A percentile compares a stretch with the other conserved stretches of the same genome.
Evolutionary conservation across 148 eudicot species (phyloP).

Genomic region (Rhododendron henanense): DNA sequence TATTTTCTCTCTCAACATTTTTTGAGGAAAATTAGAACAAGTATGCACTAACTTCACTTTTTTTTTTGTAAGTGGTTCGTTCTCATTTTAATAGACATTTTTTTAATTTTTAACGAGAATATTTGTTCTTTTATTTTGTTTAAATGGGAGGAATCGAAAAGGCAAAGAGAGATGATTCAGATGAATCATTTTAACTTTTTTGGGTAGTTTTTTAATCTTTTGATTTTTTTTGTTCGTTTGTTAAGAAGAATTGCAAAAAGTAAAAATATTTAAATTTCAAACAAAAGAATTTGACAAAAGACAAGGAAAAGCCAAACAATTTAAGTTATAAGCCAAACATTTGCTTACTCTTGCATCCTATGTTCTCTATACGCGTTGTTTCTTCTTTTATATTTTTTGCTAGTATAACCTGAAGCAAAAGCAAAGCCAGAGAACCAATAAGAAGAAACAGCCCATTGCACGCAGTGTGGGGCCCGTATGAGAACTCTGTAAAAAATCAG

Average conservation of each 20-base stretch:
- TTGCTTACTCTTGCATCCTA: neutral
- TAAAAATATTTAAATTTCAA: neutral
- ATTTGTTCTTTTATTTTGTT: neutral
- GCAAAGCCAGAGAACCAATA: neutral
- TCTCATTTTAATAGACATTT: neutral
- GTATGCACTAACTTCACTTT: neutral
- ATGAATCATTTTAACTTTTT: neutral
- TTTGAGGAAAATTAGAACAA: neutral
- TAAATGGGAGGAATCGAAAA: neutral
- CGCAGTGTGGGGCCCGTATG: too few relatives aligned
- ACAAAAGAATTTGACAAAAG: neutral
- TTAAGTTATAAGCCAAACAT: neutral
- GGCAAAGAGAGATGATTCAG: neutral
- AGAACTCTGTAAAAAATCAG: too few relatives aligned
- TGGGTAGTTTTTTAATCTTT: neutral
- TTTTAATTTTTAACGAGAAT: neutral
- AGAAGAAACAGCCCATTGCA: neutral
- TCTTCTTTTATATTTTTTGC: neutral
- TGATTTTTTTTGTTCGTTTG: neutral
- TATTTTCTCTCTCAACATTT: neutral
- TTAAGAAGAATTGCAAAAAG: neutral
- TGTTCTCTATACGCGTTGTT: neutral
- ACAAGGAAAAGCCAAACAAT: neutral
- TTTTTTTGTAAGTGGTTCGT: neutral
- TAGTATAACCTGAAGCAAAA: neutral